Base-by-base conservation (phyloP, 108 stramenopile genomes). In the Stephanodiscus triporus region DNA sequence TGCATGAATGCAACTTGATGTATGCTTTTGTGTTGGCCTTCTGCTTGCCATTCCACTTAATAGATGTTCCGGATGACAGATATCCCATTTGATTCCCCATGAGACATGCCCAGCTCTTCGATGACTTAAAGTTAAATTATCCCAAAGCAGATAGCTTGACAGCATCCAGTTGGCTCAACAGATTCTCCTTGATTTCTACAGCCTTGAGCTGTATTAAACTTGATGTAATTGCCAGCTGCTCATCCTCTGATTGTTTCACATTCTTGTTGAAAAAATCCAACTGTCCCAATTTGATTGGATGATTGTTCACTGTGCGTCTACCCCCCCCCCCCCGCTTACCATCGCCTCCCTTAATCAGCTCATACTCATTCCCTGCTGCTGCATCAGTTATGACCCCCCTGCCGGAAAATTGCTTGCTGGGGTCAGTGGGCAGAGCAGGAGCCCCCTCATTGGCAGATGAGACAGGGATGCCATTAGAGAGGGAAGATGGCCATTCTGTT, bases 61-160 rank as follows among this genome's bases (percentile, higher is more conserved):
- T 30, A 2, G 58, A 59, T 2, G 36, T 2, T 0, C 30, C 58
- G 29, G 58, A 37, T 5, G 58, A 55, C 16, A 78, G 48, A 4
- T 65, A 59, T 9, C 77, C 71, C 34, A 78, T 27, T 17, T 61
- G 60, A 42, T 43, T 64, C 17, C 62, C 70, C 53, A 72, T 45
- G 14, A 53, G 66, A 51, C 78, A 67, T 9, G 71, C 56, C 78
- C 78, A 78, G 14, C 62, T 64, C 19, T 78, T 78, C 17, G 68
- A 64, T 4, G 57, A 66, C 29, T 72, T 71, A 60, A 78, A 78
- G 4, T 19, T 6, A 34, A 30, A 17, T 6, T n/a, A n/a, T n/a
- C n/a, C n/a, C n/a, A 78, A 9, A 5, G 70, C 48, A 2, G 24
- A 45, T 20, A 65, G 24, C 40, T 77, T 69, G 9, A 27, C 43